These are phyloP conservation scores for Chamaecyparis obtusa DNA, from an alignment of 75 land plant genomes.

Conservation along the genomic window DNA sequence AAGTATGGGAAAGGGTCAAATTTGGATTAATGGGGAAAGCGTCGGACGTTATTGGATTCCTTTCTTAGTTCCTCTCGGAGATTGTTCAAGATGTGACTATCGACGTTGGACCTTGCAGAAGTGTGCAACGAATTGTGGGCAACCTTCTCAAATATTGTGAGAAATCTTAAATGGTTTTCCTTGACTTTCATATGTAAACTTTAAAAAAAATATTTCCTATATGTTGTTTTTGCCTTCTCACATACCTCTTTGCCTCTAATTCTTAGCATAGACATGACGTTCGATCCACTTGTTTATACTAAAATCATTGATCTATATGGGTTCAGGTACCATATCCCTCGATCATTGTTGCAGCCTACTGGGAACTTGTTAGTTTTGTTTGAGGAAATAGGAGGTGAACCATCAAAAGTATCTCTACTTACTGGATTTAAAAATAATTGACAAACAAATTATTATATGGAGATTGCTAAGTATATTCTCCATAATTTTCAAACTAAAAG, in stretches of 20 bases:
- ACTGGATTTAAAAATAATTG: constrained; percentile 33
- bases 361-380: constrained; percentile 64
- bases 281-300: neutral
- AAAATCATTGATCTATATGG: neutral
- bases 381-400: constrained; percentile 16
- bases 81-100: neutral
- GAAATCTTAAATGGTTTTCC: neutral
- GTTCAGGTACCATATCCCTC: constrained; percentile 74
- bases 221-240: neutral
- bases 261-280: neutral
- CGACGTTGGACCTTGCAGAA: constrained; percentile 52
- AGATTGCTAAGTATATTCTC: no score
- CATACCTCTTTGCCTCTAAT: neutral
- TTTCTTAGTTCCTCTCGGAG: neutral
- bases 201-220: neutral
- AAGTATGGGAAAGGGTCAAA: constrained; percentile 58
- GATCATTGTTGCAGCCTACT: constrained; percentile 57
- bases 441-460: no score
- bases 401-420: constrained; percentile 49
- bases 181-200: neutral
- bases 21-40: constrained; percentile 47
- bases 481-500: no score
- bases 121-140: constrained; percentile 70
- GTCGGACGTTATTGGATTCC: constrained; percentile 43
- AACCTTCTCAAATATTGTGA: constrained; percentile 87